Percentiles rank a stretch among this genome's conserved stretches.
phyloP scores from a whole-genome alignment of 2,329 filamentous ascomycete genomes.

The Zarea fungicola region DNA sequence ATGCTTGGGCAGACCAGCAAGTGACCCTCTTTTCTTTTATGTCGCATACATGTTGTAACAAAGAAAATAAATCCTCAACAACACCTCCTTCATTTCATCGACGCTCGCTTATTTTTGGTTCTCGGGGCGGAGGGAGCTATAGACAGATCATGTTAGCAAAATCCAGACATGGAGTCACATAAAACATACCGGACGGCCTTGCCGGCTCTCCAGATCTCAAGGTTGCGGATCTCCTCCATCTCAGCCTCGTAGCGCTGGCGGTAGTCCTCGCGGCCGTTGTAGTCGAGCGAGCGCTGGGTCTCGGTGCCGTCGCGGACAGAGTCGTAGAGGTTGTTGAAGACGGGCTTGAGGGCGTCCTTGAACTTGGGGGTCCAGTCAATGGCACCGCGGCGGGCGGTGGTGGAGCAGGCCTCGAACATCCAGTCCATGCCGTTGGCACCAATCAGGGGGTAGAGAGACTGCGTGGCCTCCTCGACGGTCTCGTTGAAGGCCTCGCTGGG shows the following conservation, averaged over 20 bases:
- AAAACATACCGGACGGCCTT: slow-evolving; percentile 80
- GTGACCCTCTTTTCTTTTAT: slow-evolving; percentile 1
- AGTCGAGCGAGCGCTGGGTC: slow-evolving; percentile 94
- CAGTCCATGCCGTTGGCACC: slow-evolving; percentile 99
- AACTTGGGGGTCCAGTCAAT: slow-evolving; percentile 97
- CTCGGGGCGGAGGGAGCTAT: slow-evolving; percentile 72
- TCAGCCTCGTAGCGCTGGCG: slow-evolving; percentile 95
- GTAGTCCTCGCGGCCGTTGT: slow-evolving; percentile 95
- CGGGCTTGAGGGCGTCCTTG: slow-evolving; percentile 97
- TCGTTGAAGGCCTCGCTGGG: slow-evolving; percentile 99
- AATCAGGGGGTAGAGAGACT: slow-evolving; percentile 96
- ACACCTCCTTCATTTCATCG: not conserved
- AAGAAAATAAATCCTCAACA: not conserved
- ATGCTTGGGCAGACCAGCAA: not conserved
- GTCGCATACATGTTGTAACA: slow-evolving; percentile 7
- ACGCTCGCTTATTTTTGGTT: slow-evolving; percentile 63
- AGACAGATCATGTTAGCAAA: slow-evolving; percentile 19
- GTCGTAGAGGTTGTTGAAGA: slow-evolving; percentile 97
- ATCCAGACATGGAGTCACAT: not conserved
- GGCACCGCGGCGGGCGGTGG: slow-evolving; percentile 94
- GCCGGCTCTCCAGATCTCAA: slow-evolving; percentile 99
- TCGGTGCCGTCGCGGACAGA: slow-evolving; percentile 85
- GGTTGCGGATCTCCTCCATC: slow-evolving; percentile 95
- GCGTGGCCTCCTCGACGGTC: slow-evolving; percentile 99
- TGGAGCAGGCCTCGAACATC: slow-evolving; percentile 99